A percentile compares a stretch with the other conserved stretches of the same genome.
phyloP scores from a whole-genome alignment of 2,329 filamentous ascomycete genomes.

The Meredithiella fracta region DNA sequence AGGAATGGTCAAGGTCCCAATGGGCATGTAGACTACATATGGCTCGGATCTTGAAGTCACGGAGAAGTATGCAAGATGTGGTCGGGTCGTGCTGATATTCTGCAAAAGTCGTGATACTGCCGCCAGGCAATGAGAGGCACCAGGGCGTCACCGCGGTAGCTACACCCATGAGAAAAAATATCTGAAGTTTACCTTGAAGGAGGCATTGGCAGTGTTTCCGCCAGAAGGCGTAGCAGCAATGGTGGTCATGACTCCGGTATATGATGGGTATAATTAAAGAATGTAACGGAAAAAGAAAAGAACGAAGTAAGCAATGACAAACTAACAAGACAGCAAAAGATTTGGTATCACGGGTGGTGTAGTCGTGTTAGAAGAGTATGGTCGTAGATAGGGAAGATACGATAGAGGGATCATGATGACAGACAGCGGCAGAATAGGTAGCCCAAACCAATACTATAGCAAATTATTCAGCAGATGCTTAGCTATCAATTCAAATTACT shows the following conservation, averaged over 20 bases:
- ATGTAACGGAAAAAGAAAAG: slow-evolving; percentile 1
- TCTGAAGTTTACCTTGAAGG: slow-evolving; percentile 35
- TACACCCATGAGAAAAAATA: background rate
- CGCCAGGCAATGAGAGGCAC: background rate
- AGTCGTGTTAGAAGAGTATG: slow-evolving; percentile 16
- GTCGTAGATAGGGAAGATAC: slow-evolving; percentile 10
- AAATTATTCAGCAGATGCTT: background rate
- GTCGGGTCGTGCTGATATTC: background rate
- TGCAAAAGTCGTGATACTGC: background rate
- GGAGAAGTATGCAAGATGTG: background rate
- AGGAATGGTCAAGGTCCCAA: background rate
- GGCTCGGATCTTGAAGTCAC: background rate
- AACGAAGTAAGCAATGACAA: background rate
- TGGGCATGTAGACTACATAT: background rate
- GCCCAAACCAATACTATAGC: background rate
- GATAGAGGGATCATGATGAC: slow-evolving; percentile 8
- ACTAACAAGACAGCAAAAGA: background rate
- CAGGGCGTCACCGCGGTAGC: background rate
- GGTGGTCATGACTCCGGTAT: slow-evolving; percentile 13
- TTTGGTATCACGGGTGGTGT: slow-evolving; percentile 18
- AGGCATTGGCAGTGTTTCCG: slow-evolving; percentile 32
- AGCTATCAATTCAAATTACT: background rate
- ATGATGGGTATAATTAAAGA: slow-evolving; percentile 3
- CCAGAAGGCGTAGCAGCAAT: slow-evolving; percentile 15
- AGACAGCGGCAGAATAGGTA: background rate